Conservation (phyloP, 768 basidiomycete species). For the Sistotremastrum niveocremeum region DNA sequence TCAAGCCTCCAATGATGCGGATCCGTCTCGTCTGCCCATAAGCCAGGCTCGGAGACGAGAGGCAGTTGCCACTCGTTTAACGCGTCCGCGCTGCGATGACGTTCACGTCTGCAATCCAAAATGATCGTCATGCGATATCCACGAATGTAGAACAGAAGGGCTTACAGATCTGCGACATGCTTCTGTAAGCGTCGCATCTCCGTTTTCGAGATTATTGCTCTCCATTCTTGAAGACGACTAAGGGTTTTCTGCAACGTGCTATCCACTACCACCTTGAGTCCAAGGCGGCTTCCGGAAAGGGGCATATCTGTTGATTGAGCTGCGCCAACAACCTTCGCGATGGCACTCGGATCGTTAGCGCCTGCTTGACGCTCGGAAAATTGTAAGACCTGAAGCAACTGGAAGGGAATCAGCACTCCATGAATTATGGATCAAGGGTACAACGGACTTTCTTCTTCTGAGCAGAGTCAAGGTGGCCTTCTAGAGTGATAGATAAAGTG, state of each 20-base stretch:
- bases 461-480: conserved; percentile 31
- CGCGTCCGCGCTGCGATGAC: conserved; percentile 32
- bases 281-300: background rate
- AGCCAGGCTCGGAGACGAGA: conserved; percentile 61
- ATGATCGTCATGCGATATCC: background rate
- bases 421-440: too few relatives aligned
- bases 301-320: background rate
- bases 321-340: background rate
- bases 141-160: conserved; percentile 1
- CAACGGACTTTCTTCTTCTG: conserved; percentile 20
- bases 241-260: conserved; percentile 49
- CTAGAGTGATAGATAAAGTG: conserved; percentile 51
- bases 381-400: background rate
- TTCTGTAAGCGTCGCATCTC: conserved; percentile 66
- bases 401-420: too few relatives aligned
- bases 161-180: conserved; percentile 59
- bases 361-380: background rate
- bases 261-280: conserved; percentile 42
- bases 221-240: conserved; percentile 56
- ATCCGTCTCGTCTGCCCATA: conserved; percentile 54
- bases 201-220: conserved; percentile 48
- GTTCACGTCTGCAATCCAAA: conserved; percentile 47
- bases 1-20: conserved; percentile 63
- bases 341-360: background rate
- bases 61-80: conserved; percentile 36